Base-by-base conservation (phyloP, 495 filamentous ascomycete genomes). In the Symbiotaphrina buchneri region DNA sequence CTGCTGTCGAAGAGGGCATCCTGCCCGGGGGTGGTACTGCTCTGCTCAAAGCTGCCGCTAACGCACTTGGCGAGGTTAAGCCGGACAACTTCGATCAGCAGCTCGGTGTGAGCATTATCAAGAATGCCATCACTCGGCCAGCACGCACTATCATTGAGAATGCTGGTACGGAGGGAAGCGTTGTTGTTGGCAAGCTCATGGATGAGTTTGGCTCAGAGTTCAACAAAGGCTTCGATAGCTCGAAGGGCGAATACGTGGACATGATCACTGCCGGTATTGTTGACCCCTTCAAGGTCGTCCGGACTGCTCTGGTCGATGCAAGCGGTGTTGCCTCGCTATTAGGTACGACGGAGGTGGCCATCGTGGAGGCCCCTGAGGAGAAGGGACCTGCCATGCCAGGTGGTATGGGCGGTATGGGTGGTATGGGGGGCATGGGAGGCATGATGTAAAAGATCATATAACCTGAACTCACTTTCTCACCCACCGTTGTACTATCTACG, bases 251-350 rank as follows among this genome's bases (percentile, higher is more conserved):
- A 59, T 95, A 91, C 56, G 80, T 94, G 41, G 84, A 97, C 61
- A 95, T 97, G 87, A 92, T 97, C 52, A 52, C 69, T 39, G 65
- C 78, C 36, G 87, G 87, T 74, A 95, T 97, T 52, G 74, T 97
- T 43, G 87, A 97, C 48, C 87, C 87, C 28, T 72, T 97, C 65
- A 97, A 97, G 76, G 87, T 97, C 39, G 87, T 97, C 46, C 81
- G 87, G 42, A 97, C 85, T 38, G 81, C 76, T 33, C 69, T 97
- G 21, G 65, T 84, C 47, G 87, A 97, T 52, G 87, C 87, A 46
- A 80, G 73, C 52, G 87, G 87, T 60, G 87, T 97, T 42, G 85
- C 87, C 25, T 94, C 84, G 32, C 68, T 97, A 34, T 76, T 97
- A 39, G 87, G 87, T 54, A 97, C 87, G 42, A 97, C 90, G 39